Conservation (phyloP, 2,329 filamentous ascomycete species). For the Calonectria fujianensis region DNA sequence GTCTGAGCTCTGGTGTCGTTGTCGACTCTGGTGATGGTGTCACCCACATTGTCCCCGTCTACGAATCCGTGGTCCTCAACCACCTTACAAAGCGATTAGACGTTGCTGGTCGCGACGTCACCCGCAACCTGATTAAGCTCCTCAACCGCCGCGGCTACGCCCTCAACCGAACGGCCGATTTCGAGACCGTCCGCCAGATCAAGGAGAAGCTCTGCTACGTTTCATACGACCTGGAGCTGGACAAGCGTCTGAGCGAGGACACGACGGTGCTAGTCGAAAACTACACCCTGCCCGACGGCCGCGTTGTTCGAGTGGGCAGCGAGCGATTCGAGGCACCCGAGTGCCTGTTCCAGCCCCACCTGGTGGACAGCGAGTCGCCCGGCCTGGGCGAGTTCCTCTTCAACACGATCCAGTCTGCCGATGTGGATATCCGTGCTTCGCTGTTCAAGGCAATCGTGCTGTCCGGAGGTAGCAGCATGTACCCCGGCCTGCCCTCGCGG, state of each 20-base stretch:
- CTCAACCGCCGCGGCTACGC: slow-evolving; percentile 95
- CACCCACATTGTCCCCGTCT: slow-evolving; percentile 98
- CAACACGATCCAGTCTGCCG: slow-evolving; percentile 97
- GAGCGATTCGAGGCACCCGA: slow-evolving; percentile 99
- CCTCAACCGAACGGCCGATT: slow-evolving; percentile 97
- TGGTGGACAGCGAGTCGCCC: slow-evolving; percentile 97
- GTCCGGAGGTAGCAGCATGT: slow-evolving; percentile 98
- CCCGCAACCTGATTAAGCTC: slow-evolving; percentile 97
- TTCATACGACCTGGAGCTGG: slow-evolving; percentile 96
- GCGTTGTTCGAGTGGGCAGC: slow-evolving; percentile 95
- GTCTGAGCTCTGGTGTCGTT: slow-evolving; percentile 94
- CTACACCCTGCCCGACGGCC: slow-evolving; percentile 96
- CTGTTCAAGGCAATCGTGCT: slow-evolving; percentile 98
- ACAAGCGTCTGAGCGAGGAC: slow-evolving; percentile 96
- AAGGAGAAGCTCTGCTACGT: slow-evolving; percentile 99
- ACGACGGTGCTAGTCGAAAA: slow-evolving; percentile 98
- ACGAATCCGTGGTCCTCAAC: slow-evolving; percentile 98
- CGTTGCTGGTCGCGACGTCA: slow-evolving; percentile 96
- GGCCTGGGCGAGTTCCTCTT: slow-evolving; percentile 98
- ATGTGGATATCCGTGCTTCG: slow-evolving; percentile 94
- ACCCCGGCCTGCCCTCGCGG: slow-evolving; percentile 93
- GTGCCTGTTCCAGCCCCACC: slow-evolving; percentile 98
- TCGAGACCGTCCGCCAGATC: slow-evolving; percentile 98
- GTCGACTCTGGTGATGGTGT: slow-evolving; percentile 99
- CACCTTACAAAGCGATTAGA: slow-evolving; percentile 96